Evolutionary conservation across 805 yeast species (phyloP), one percentile per base, ranked within the genome.

Genomic region (Saturnispora halmiae): DNA sequence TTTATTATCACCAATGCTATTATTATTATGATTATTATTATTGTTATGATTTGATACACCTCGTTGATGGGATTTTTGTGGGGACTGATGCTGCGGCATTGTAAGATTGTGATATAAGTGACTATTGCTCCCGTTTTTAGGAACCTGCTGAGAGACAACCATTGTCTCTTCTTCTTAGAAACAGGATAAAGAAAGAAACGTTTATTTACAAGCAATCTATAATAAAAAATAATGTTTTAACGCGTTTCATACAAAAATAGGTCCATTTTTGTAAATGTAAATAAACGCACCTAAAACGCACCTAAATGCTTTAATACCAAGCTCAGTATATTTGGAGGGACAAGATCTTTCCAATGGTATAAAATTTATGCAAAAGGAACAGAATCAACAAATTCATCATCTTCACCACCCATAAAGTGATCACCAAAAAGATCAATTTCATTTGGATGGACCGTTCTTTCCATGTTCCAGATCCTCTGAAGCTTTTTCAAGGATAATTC

Each of bases 401-500:
- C 42, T 20, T 35, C 43, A 34, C 9, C 14, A 22, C 4, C 11
- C 6, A 8, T 16, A 4, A 11, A 4, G 4, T n/a, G 31, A 31
- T 25, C 42, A 36, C 39, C 39, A 33, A 21, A 44, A 31, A 39
- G 55, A 55, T 35, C 55, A 36, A 32, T 58, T 52, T 41, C 47
- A 44, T 27, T 46, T 40, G 11, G 30, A 8, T 47, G 46, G 30
- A 50, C 51, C 20, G 45, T 19, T 34, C 52, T 55, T 39, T 58
- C 59, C 34, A 52, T 41, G n/a, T 43, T 41, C 67, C 67, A 61
- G 24, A 61, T 43, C 26, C 50, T 50, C 36, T 50, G 52, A 22
- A 61, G 40, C 37, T 58, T 58, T 32, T 45, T 52, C 40, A 61
- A 46, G 6, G 60, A 52, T 14, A 63, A 52, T 42, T 61, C 64